Conservation (phyloP, 331 rosid genomes). For the Malus hybrid region DNA sequence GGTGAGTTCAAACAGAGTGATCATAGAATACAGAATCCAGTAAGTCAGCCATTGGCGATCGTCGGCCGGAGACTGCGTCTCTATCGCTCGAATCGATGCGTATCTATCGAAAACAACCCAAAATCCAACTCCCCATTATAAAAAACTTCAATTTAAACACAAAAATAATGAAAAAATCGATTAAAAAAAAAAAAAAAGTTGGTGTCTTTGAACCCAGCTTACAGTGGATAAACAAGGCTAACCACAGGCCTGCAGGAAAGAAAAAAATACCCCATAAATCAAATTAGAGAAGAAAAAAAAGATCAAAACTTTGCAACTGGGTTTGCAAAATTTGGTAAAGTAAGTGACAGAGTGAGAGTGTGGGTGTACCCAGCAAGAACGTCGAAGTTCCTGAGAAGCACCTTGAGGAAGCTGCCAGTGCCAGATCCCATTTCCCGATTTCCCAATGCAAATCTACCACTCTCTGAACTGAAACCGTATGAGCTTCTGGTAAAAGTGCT, state of each 20-base stretch:
- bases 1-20: constrained; percentile 88
- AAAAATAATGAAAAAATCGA: background rate
- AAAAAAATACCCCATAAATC: constrained; percentile 7
- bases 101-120: constrained; percentile 39
- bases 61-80: constrained; percentile 70
- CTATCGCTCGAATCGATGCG: constrained; percentile 88
- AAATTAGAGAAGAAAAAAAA: background rate
- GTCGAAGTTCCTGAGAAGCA: constrained; percentile 67
- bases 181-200: background rate
- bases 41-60: constrained; percentile 99
- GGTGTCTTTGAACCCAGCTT: constrained; percentile 23
- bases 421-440: constrained; percentile 73
- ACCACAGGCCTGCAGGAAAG: constrained; percentile 70
- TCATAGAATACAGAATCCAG: constrained; percentile 92
- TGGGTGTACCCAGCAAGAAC: constrained; percentile 81
- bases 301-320: background rate
- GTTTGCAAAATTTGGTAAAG: background rate
- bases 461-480: constrained; percentile 1
- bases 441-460: background rate
- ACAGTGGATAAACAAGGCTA: constrained; percentile 96
- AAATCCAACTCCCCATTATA: background rate
- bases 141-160: background rate
- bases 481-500: background rate
- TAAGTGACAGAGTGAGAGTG: background rate
- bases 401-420: constrained; percentile 59